A percentile compares a stretch with the other conserved stretches of the same genome.
These are phyloP conservation scores for Aspergillus conjunctus DNA, from an alignment of 495 filamentous ascomycete species.

Conservation along the genomic window DNA sequence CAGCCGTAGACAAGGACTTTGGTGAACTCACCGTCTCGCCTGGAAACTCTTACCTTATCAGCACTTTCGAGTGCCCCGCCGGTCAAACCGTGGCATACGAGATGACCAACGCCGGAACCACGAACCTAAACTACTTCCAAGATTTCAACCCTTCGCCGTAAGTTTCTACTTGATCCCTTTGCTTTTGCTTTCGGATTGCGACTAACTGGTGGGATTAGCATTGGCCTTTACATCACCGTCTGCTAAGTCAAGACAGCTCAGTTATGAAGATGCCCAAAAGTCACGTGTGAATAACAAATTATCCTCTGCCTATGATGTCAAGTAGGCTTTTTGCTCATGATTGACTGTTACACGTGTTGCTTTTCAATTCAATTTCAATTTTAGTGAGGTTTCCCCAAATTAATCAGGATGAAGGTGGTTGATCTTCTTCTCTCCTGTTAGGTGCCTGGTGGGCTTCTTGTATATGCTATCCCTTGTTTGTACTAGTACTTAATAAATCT, in stretches of 20 bases:
- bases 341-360: too few species aligned
- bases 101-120: conserved; percentile 53
- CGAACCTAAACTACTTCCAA: conserved; percentile 64
- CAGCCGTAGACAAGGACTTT: conserved; percentile 47
- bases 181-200: not conserved
- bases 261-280: not conserved
- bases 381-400: too few species aligned
- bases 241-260: conserved; percentile 43
- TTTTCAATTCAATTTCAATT: too few species aligned
- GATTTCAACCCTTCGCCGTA: conserved; percentile 61
- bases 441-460: too few species aligned
- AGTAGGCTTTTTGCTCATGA: too few species aligned
- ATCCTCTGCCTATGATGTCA: not conserved
- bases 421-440: too few species aligned
- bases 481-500: too few species aligned
- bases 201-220: conserved; percentile 36
- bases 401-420: too few species aligned
- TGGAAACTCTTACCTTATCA: conserved; percentile 58
- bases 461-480: too few species aligned
- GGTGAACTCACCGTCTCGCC: conserved; percentile 52
- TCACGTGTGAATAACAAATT: not conserved
- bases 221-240: conserved; percentile 64
- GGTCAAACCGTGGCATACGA: conserved; percentile 53
- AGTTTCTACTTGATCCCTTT: conserved; percentile 20
- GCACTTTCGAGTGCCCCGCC: conserved; percentile 57